A percentile compares a stretch with the other conserved stretches of the same genome.
Conservation (phyloP, 2,329 filamentous ascomycete species). For the Botryosphaeria dothidea region DNA sequence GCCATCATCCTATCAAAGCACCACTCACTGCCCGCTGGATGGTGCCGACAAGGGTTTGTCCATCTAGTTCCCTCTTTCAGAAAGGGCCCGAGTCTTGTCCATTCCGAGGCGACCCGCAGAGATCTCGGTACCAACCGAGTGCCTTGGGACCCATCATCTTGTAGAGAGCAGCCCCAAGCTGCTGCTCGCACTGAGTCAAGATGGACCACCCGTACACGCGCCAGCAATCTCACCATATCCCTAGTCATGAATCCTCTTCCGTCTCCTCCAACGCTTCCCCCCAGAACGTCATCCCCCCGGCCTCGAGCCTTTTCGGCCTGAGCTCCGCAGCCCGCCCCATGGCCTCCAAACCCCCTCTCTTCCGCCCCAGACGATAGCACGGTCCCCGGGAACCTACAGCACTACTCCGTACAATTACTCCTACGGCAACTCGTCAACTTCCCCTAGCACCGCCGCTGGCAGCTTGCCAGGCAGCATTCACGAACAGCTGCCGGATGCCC, state of each 20-base stretch:
- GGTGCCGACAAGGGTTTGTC: constrained; percentile 17
- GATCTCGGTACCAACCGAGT: constrained; percentile 38
- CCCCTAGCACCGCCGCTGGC: constrained; percentile 37
- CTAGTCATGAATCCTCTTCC: constrained; percentile 35
- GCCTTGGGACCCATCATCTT: constrained; percentile 30
- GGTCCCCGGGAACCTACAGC: constrained; percentile 35
- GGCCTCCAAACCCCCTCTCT: constrained; percentile 31
- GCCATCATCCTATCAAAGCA: constrained; percentile 13
- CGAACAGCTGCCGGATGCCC: constrained; percentile 29
- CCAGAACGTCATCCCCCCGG: constrained; percentile 34
- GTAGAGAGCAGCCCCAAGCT: neutral
- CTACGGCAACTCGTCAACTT: constrained; percentile 31
- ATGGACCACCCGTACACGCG: constrained; percentile 27
- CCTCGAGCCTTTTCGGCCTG: constrained; percentile 34
- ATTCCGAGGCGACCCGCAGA: constrained; percentile 11
- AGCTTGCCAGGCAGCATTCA: constrained; percentile 31
- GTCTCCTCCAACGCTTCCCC: constrained; percentile 35
- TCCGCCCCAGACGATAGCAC: constrained; percentile 27
- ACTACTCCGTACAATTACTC: constrained; percentile 32
- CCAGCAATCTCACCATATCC: constrained; percentile 21
- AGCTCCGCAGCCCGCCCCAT: constrained; percentile 28
- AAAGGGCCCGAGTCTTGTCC: constrained; percentile 8
- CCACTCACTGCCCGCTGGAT: neutral
- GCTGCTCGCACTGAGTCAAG: neutral
- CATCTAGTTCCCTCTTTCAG: constrained; percentile 18